Evolutionary conservation across 2,329 filamentous ascomycete genomes (phyloP).

Genomic region (Coleophoma eucalyptorum): DNA sequence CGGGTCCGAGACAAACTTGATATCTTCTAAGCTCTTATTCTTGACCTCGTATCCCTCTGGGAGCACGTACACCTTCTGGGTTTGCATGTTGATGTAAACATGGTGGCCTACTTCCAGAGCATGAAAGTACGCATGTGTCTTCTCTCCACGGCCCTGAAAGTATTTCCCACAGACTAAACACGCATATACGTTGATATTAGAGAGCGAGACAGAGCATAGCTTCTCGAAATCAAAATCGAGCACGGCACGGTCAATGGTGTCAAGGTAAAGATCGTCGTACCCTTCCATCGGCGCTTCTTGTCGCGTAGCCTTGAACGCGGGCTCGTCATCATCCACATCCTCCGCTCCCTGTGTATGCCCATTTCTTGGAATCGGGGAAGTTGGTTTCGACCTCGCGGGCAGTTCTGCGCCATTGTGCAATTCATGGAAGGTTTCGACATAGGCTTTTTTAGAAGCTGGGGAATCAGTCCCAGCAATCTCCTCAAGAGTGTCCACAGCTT

Average conservation of each 20-base stretch:
- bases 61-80: slow-evolving; percentile 84
- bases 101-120: slow-evolving; percentile 93
- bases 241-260: slow-evolving; percentile 89
- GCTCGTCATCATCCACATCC: slow-evolving; percentile 25
- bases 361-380: slow-evolving; percentile 15
- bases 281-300: slow-evolving; percentile 79
- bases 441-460: slow-evolving; percentile 55
- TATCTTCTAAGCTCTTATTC: slow-evolving; percentile 92
- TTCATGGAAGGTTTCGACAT: slow-evolving; percentile 33
- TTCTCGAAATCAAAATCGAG: slow-evolving; percentile 99
- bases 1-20: slow-evolving; percentile 96
- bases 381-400: slow-evolving; percentile 22
- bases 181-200: slow-evolving; percentile 98
- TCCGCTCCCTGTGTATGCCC: slow-evolving; percentile 14
- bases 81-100: slow-evolving; percentile 97
- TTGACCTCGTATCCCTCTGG: slow-evolving; percentile 97
- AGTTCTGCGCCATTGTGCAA: slow-evolving; percentile 21
- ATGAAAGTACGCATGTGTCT: slow-evolving; percentile 97
- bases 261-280: slow-evolving; percentile 94
- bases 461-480: slow-evolving; percentile 50
- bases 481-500: slow-evolving; percentile 57
- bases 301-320: slow-evolving; percentile 47
- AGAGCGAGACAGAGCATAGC: slow-evolving; percentile 90
- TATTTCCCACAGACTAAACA: slow-evolving; percentile 98
- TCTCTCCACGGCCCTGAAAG: slow-evolving; percentile 88